These are phyloP conservation scores for Lentinula sp. DNA, from an alignment of 768 basidiomycete species.

Conservation along the genomic window DNA sequence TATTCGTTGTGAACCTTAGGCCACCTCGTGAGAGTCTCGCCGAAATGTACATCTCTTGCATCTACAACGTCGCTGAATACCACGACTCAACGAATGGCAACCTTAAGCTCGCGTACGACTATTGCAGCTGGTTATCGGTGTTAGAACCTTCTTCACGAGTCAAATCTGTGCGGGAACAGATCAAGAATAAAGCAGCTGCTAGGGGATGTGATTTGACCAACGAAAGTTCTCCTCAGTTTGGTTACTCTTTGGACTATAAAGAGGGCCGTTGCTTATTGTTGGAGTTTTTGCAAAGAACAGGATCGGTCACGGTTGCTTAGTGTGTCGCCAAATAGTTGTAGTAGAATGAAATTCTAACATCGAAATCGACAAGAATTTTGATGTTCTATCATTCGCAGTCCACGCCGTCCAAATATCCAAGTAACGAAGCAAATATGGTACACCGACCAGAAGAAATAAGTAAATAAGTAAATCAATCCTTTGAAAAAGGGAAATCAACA, in stretches of 20 bases:
- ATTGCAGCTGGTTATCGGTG: neutral
- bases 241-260: neutral
- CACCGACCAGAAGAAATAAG: neutral
- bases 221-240: neutral
- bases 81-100: neutral
- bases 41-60: neutral
- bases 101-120: neutral
- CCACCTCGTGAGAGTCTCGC: neutral
- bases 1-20: neutral
- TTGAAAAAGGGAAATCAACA: neutral
- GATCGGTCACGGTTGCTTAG: neutral
- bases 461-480: neutral
- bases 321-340: neutral
- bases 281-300: neutral
- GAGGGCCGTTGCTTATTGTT: neutral
- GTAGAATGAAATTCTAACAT: neutral
- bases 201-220: neutral
- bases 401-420: neutral
- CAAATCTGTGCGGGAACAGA: neutral
- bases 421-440: constrained; percentile 1
- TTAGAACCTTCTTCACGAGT: neutral
- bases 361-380: too few species aligned
- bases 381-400: neutral
- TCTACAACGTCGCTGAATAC: constrained; percentile 1
- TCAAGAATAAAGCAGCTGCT: neutral